These are phyloP conservation scores for Claviceps sp. DNA, from an alignment of 2,329 filamentous ascomycete genomes.

Conservation along the genomic window DNA sequence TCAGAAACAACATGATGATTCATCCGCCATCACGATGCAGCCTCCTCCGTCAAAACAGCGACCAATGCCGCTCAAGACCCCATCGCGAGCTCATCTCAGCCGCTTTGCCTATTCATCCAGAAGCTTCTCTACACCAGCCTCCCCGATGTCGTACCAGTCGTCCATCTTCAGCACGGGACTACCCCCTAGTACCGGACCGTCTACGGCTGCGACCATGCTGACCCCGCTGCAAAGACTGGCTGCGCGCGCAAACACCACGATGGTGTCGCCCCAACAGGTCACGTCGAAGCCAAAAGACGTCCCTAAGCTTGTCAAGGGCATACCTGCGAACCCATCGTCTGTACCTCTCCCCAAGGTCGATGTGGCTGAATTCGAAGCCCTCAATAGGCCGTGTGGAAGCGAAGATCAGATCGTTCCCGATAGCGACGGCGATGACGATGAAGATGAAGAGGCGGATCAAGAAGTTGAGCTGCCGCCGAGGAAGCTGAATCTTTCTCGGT, in stretches of 20 bases:
- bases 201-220: slow-evolving; percentile 29
- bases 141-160: slow-evolving; percentile 20
- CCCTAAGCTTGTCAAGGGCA: slow-evolving; percentile 17
- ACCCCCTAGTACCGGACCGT: slow-evolving; percentile 27
- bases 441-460: slow-evolving; percentile 28
- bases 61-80: slow-evolving; percentile 14
- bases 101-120: slow-evolving; percentile 22
- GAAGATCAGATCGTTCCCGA: slow-evolving; percentile 43
- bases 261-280: slow-evolving; percentile 16
- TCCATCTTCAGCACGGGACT: slow-evolving; percentile 22
- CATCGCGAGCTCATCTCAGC: slow-evolving; percentile 17
- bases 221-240: slow-evolving; percentile 43
- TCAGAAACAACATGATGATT: neutral
- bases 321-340: slow-evolving; percentile 39
- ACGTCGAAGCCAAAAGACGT: slow-evolving; percentile 15
- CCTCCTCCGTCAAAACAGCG: slow-evolving; percentile 11
- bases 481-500: slow-evolving; percentile 35
- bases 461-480: slow-evolving; percentile 19
- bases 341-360: slow-evolving; percentile 42
- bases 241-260: slow-evolving; percentile 23
- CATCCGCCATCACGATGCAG: slow-evolving; percentile 11
- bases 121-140: slow-evolving; percentile 20
- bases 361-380: slow-evolving; percentile 36
- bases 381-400: slow-evolving; percentile 36
- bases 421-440: slow-evolving; percentile 36